Percentiles rank a stretch among this genome's conserved stretches.
phyloP scores from a whole-genome alignment of 257 asterid genomes.

The Asclepias syriaca region DNA sequence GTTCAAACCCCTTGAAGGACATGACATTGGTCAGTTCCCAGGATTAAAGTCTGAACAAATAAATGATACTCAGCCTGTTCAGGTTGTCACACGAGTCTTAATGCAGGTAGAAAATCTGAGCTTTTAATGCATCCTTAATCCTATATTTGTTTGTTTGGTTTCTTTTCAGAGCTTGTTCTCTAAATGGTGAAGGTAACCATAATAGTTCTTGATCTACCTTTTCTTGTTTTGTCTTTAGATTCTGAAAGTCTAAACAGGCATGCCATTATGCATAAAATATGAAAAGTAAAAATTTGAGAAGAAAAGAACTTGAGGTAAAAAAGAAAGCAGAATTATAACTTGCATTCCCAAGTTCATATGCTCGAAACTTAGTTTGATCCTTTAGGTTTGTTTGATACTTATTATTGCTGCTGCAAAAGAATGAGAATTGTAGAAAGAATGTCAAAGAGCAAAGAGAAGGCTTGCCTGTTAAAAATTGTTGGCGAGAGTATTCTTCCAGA shows the following conservation, averaged over 20 bases:
- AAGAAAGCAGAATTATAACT: background rate
- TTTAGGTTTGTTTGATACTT: background rate
- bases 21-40: constrained; percentile 92
- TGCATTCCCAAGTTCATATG: background rate
- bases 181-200: background rate
- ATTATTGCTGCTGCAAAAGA: background rate
- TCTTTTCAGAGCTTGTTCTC: background rate
- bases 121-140: background rate
- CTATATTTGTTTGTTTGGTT: background rate
- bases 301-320: background rate
- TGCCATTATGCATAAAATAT: background rate
- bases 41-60: constrained; percentile 53
- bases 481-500: background rate
- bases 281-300: background rate
- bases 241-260: background rate
- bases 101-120: background rate
- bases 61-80: constrained; percentile 32
- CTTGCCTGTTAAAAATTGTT: background rate
- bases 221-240: background rate
- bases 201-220: background rate
- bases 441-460: background rate
- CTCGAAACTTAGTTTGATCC: background rate
- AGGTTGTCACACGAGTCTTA: constrained; percentile 34
- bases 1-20: constrained; percentile 59
- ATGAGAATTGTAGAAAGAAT: background rate